phyloP scores from a whole-genome alignment of 306 rosid species.

The Corylus avellana region DNA sequence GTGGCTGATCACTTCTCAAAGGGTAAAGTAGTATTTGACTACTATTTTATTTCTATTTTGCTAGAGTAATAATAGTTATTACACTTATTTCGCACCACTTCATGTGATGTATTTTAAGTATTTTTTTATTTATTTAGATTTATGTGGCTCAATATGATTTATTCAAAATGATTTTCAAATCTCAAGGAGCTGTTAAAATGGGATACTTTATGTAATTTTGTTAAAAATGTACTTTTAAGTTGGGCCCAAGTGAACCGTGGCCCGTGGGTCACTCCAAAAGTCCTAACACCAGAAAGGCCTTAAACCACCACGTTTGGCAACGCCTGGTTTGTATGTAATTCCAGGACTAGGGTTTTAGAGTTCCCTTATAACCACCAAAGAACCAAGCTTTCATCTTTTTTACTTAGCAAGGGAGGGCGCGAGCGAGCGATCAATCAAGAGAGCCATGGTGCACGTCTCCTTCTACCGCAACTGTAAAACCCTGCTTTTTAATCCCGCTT shows the following conservation, averaged over 20 bases:
- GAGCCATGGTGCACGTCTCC: conserved; percentile 59
- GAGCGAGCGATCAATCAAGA: not conserved
- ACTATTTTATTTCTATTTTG: too few species aligned
- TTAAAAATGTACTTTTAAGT: not conserved
- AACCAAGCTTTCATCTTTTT: too few species aligned
- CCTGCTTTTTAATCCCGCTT: not conserved
- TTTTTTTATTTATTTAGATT: too few species aligned
- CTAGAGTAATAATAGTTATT: too few species aligned
- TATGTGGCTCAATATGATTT: too few species aligned
- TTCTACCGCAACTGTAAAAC: conserved; percentile 56
- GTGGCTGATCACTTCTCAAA: too few species aligned
- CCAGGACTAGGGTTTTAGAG: conserved; percentile 41
- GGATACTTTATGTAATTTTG: too few species aligned
- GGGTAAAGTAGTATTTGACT: too few species aligned
- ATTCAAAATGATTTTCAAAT: too few species aligned
- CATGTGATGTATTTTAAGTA: too few species aligned
- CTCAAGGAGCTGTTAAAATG: too few species aligned
- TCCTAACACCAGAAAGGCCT: not conserved
- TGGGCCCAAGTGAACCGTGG: not conserved
- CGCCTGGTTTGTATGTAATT: not conserved
- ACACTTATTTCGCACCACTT: too few species aligned
- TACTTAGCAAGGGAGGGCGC: not conserved
- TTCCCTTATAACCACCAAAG: not conserved
- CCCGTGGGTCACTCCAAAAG: not conserved
- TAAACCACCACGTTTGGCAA: not conserved